Base-by-base conservation (phyloP, 1,284 basidiomycete genomes). In the Heterobasidion annosum region DNA sequence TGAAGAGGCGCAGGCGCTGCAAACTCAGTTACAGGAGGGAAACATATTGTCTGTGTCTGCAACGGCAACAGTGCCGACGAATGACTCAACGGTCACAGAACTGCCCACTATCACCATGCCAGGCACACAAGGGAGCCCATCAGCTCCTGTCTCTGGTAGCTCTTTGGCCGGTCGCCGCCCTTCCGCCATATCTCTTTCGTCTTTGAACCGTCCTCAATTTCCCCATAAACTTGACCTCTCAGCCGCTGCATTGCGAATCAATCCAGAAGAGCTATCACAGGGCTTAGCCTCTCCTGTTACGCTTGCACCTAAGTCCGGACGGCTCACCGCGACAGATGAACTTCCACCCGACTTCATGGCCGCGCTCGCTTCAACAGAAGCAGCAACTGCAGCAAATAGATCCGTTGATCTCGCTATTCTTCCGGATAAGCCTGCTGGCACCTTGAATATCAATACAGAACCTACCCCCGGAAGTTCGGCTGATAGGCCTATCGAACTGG, bases 401-500 rank as follows among this genome's bases (percentile, higher is more conserved):
- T 61, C 65, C 18, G 76, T 79, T 43, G 76, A 79, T 56, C 65
- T 77, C 33, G 68, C 63, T 52, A 74, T 33, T 70, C 71, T 64
- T 57, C 64, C 12, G 59, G 52, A 64, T 63, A 58, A 34, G 10
- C 35, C 54, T 32, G 44, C 54, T 55, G 52, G 63, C 32, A 48
- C 56, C 25, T 56, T 54, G 44, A 55, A 56, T 55, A 65, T 59
- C 57, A 58, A 67, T 57, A 62, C 71, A 51, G 64, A 69, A 54
- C 56, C 72, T 52, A 54, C 69, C 16, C 62, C 79, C 19, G 83
- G 87, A 8, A 81, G 69, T 62, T 85, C 83, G 5, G 85, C 79
- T 0, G 87, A 90, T 65, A 86, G 87, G 63, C 87, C 88, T 12
- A 90, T 90, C 56, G 88, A 89, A 63, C 74, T 90, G 12, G 87